A percentile compares a stretch with the other conserved stretches of the same genome.
These are phyloP conservation scores for Scheffersomyces lignosus DNA, from an alignment of 805 yeast genomes.

Conservation along the genomic window DNA sequence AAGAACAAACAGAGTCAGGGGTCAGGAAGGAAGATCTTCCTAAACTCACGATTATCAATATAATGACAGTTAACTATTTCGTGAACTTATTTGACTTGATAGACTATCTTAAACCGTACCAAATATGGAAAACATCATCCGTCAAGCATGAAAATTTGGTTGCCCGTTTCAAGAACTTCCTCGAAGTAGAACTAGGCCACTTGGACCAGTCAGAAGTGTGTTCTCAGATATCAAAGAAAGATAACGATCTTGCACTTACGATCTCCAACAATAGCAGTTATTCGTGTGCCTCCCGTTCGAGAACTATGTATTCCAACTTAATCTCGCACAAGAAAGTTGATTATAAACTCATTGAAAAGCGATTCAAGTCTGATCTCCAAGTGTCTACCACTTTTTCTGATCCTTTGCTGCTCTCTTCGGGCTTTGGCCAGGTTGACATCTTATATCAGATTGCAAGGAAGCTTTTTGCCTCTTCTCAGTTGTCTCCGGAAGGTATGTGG, in stretches of 20 bases:
- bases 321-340: conserved; percentile 21
- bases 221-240: conserved; percentile 5
- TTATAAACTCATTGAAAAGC: conserved; percentile 29
- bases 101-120: conserved; percentile 31
- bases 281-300: conserved; percentile 2
- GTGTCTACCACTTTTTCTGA: conserved; percentile 24
- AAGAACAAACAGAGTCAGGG: no score
- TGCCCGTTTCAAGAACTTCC: conserved; percentile 24
- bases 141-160: conserved; percentile 24
- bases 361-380: conserved; percentile 29
- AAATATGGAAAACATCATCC: conserved; percentile 40
- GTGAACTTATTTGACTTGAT: conserved; percentile 38
- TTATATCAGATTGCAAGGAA: conserved; percentile 14
- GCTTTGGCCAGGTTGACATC: conserved; percentile 19
- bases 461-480: conserved; percentile 3
- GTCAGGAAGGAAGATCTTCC: conserved; percentile 20
- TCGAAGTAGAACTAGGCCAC: conserved; percentile 22
- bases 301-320: conserved; percentile 22
- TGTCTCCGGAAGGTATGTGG: no score
- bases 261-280: conserved; percentile 1
- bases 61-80: conserved; percentile 42
- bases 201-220: conserved; percentile 3
- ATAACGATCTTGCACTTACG: conserved; percentile 7
- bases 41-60: conserved; percentile 35
- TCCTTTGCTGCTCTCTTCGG: conserved; percentile 30